Evolutionary conservation across 768 basidiomycete genomes (phyloP).

Genomic region (Lactarius akahatsu): DNA sequence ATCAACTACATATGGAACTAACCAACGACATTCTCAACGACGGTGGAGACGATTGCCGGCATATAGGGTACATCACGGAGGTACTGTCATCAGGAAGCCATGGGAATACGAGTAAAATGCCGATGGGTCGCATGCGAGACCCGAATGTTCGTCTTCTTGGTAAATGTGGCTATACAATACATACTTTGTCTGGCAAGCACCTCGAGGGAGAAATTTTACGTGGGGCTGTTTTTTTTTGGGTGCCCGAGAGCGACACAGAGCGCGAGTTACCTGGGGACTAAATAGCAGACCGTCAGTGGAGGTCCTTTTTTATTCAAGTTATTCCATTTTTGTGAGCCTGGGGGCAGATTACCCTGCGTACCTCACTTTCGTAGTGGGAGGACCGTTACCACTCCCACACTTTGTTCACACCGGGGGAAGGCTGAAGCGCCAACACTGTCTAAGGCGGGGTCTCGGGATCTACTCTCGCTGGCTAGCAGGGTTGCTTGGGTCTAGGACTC

Average conservation of each 20-base stretch:
- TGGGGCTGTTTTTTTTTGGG: background rate
- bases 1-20: constrained; percentile 5
- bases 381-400: background rate
- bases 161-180: constrained; percentile 7
- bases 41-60: background rate
- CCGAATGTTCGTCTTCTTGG: background rate
- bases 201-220: background rate
- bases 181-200: background rate
- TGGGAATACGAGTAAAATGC: background rate
- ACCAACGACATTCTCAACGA: background rate
- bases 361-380: background rate
- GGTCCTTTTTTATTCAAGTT: too few relatives aligned
- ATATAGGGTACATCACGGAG: constrained; percentile 4
- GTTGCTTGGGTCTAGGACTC: background rate
- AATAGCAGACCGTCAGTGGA: background rate
- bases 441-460: background rate
- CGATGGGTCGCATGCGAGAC: constrained; percentile 4
- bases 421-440: background rate
- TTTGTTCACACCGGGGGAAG: background rate
- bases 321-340: too few relatives aligned
- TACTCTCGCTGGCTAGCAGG: background rate
- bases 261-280: background rate
- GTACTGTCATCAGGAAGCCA: constrained; percentile 5
- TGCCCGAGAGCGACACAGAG: background rate
- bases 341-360: too few relatives aligned